Evolutionary conservation across 2,329 filamentous ascomycete genomes (phyloP).

Genomic region (Cladosporium cucumerinum): DNA sequence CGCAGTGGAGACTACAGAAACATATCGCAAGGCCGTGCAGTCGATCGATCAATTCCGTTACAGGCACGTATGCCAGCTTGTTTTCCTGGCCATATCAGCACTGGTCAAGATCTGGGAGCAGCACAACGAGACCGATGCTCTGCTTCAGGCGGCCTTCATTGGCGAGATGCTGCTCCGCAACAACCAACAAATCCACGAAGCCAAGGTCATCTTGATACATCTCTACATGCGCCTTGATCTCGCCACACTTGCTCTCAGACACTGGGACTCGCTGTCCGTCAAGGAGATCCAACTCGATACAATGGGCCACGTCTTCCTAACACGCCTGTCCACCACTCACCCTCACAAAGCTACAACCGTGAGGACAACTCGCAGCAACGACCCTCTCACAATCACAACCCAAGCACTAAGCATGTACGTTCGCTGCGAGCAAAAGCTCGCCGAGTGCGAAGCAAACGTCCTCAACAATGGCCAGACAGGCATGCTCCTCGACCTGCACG

Average conservation of each 20-base stretch:
- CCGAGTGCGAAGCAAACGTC: conserved; percentile 30
- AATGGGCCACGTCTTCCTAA: conserved; percentile 34
- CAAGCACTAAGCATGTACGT: conserved; percentile 31
- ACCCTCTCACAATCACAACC: conserved; percentile 30
- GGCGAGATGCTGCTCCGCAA: conserved; percentile 29
- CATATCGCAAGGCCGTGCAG: conserved; percentile 12
- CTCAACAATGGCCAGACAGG: conserved; percentile 34
- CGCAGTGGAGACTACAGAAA: neutral
- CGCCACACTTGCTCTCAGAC: conserved; percentile 29
- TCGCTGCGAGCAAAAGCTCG: conserved; percentile 33
- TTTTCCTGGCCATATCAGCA: conserved; percentile 34
- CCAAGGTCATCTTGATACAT: conserved; percentile 34
- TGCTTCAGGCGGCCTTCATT: conserved; percentile 33
- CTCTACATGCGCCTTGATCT: conserved; percentile 35
- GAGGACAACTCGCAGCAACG: conserved; percentile 22
- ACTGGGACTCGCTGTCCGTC: conserved; percentile 33
- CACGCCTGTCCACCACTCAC: conserved; percentile 32
- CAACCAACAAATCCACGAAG: conserved; percentile 32
- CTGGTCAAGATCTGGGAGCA: conserved; percentile 29
- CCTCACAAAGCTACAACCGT: conserved; percentile 25
- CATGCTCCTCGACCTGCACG: conserved; percentile 36
- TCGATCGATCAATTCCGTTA: conserved; percentile 15
- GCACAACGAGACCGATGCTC: conserved; percentile 19
- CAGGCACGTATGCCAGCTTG: conserved; percentile 12
- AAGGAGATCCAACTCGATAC: conserved; percentile 39